Conservation (phyloP, 2,329 filamentous ascomycete genomes). For the Ophiocordyceps camponoti-rufipedis region DNA sequence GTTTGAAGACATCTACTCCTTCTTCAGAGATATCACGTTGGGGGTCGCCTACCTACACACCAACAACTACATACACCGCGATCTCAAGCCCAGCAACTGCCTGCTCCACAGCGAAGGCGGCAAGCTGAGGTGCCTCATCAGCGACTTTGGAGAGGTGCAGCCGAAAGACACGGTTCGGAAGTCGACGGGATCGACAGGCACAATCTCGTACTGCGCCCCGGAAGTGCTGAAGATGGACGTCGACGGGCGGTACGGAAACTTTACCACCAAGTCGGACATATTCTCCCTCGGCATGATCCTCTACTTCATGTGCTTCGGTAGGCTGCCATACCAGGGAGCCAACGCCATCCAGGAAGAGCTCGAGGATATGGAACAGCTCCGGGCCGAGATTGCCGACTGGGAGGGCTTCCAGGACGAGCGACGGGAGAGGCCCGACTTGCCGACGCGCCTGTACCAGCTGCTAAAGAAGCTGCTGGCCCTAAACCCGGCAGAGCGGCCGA, state of each 20-base stretch:
- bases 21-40: constrained; percentile 89
- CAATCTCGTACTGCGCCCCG: constrained; percentile 92
- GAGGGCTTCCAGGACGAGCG: constrained; percentile 67
- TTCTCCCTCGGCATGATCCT: constrained; percentile 97
- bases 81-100: constrained; percentile 93
- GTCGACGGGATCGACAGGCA: constrained; percentile 85
- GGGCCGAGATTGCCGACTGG: constrained; percentile 77
- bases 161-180: constrained; percentile 63
- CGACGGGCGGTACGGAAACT: constrained; percentile 67
- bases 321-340: constrained; percentile 68
- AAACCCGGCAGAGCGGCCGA: constrained; percentile 59
- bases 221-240: constrained; percentile 63
- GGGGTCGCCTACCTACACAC: constrained; percentile 78
- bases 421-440: constrained; percentile 61
- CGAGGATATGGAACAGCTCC: constrained; percentile 72
- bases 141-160: constrained; percentile 96
- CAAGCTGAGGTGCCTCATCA: constrained; percentile 68
- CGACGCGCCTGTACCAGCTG: constrained; percentile 68
- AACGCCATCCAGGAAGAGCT: constrained; percentile 79
- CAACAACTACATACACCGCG: constrained; percentile 87
- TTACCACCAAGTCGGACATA: constrained; percentile 94
- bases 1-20: constrained; percentile 89
- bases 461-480: constrained; percentile 66
- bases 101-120: constrained; percentile 61
- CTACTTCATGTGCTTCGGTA: constrained; percentile 92